Evolutionary conservation across 23 red algal genomes (phyloP), one percentile per base, ranked within the genome.

Genomic region (Pyropia yezoensis): DNA sequence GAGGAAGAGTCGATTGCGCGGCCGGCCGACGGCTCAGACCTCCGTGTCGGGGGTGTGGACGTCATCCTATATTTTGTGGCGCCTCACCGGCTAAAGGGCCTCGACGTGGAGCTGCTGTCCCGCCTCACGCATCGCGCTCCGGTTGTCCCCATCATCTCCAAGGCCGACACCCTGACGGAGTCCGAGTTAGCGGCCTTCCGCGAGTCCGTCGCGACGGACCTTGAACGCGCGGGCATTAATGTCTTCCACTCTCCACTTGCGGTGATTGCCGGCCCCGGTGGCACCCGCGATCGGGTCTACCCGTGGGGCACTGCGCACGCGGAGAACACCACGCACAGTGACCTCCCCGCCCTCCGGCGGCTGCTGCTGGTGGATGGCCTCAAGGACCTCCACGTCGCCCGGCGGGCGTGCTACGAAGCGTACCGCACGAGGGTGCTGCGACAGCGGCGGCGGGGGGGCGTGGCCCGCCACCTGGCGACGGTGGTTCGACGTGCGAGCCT

Each of bases 141-240:
- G 24, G 47, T 71, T 2, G 18, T 71, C 3, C 67, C 67, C 18
- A 59, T 71, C 22, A 25, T 71, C 7, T 25, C 67, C 52, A 71
- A 71, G 67, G 50, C 67, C 3, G 67, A 71, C 54, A 59, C 67
- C 3, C 49, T 71, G 67, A 71, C 67, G 23, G 54, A 3, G 18
- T 9, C 49, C 4, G 67, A 71, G 47, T 11, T 71, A 1, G 54
- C 28, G 0, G 2, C 17, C 6, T 71, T 71, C 67, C 22, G 47
- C n/a, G 50, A 71, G 28, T 24, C 18, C 3, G 67, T 71, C 18
- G 18, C 17, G 67, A 9, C 22, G 50, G 30, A 29, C 24, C 54
- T 71, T 2, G 33, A 55, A 2, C 18, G 24, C 52, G 30, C 22
- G 18, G 18, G 39, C 17, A 71, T 71, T 50, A 1, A 1, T 3